A percentile compares a stretch with the other conserved stretches of the same genome.
Conservation (phyloP, 768 basidiomycete species). For the Panaeolus cyanescens region DNA sequence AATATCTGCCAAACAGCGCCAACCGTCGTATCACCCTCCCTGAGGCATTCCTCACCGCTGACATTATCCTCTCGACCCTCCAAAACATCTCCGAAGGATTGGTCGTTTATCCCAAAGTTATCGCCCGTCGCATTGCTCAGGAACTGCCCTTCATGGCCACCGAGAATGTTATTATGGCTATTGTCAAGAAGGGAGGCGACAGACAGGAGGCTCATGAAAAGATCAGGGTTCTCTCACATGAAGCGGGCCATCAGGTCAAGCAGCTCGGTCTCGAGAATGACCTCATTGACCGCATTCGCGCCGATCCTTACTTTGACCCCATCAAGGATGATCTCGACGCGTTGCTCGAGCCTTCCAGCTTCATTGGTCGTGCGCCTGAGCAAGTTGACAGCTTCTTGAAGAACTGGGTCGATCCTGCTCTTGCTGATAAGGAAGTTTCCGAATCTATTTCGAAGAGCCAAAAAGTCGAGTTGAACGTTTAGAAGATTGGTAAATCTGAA, state of each 20-base stretch:
- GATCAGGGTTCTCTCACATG: constrained; percentile 92
- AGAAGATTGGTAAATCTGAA: not conserved
- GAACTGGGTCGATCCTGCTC: constrained; percentile 87
- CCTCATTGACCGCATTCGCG: constrained; percentile 83
- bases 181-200: constrained; percentile 94
- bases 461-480: constrained; percentile 71
- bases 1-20: constrained; percentile 53
- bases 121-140: constrained; percentile 86
- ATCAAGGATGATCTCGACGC: constrained; percentile 79
- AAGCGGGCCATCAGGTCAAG: constrained; percentile 94
- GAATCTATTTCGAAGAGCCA: constrained; percentile 50
- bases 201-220: constrained; percentile 97
- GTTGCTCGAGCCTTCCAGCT: constrained; percentile 83
- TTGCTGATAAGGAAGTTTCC: constrained; percentile 58
- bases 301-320: constrained; percentile 85
- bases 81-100: constrained; percentile 97
- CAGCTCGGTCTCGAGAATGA: constrained; percentile 94
- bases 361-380: constrained; percentile 92
- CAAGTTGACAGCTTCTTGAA: constrained; percentile 89
- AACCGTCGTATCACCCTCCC: constrained; percentile 96
- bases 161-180: constrained; percentile 99
- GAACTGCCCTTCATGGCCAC: constrained; percentile 99
- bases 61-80: constrained; percentile 92
- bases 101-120: constrained; percentile 99
- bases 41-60: constrained; percentile 95